These are phyloP conservation scores for Sporothrix brasiliensis DNA, from an alignment of 2,329 filamentous ascomycete species.

Conservation along the genomic window DNA sequence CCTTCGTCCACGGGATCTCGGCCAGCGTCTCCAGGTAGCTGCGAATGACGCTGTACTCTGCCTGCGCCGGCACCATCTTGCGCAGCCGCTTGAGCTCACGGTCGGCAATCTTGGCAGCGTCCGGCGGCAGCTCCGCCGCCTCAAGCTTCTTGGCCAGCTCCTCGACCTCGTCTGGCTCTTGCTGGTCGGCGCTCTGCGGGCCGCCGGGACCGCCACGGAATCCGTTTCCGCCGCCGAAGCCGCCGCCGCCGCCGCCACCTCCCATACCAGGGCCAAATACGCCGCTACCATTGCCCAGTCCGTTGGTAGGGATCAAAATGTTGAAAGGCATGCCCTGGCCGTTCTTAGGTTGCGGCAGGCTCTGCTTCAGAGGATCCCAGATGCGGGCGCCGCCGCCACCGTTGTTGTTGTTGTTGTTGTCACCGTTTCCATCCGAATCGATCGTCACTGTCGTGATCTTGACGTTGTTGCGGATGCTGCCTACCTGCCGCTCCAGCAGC, in stretches of 20 bases:
- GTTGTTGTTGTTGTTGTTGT: constrained; percentile 49
- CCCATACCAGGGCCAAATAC: constrained; percentile 40
- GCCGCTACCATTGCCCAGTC: constrained; percentile 37
- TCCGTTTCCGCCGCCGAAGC: constrained; percentile 45
- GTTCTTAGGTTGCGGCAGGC: constrained; percentile 35
- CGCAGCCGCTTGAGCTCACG: constrained; percentile 83
- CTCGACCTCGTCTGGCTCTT: constrained; percentile 86
- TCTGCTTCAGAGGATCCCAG: constrained; percentile 41
- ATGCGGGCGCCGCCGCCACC: constrained; percentile 46
- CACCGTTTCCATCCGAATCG: constrained; percentile 57
- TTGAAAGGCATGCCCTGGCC: constrained; percentile 27
- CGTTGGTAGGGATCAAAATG: constrained; percentile 35
- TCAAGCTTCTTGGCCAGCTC: constrained; percentile 88
- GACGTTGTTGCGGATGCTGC: constrained; percentile 81
- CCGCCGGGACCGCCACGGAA: constrained; percentile 34
- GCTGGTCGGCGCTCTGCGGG: constrained; percentile 42
- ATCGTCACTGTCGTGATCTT: constrained; percentile 78
- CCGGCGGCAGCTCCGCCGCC: constrained; percentile 75
- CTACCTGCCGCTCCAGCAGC: constrained; percentile 79
- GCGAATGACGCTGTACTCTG: constrained; percentile 90
- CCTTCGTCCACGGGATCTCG: constrained; percentile 88
- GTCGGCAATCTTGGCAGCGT: constrained; percentile 88
- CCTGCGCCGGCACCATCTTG: constrained; percentile 95
- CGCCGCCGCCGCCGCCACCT: constrained; percentile 43
- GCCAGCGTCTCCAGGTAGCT: constrained; percentile 92